Evolutionary conservation across 306 rosid species (phyloP).

Genomic region (Cucurbita argyrosperma): DNA sequence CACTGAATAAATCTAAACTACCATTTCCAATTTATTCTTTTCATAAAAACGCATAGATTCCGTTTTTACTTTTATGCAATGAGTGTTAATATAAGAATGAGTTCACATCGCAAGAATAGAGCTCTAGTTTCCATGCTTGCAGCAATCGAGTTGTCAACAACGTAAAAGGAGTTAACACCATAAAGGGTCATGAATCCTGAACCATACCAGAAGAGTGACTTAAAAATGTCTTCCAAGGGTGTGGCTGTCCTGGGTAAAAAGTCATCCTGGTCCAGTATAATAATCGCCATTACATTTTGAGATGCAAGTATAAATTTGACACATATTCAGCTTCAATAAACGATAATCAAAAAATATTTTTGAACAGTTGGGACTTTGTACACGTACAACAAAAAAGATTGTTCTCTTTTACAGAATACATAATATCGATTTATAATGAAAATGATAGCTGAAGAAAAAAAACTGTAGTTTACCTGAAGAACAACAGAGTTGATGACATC

Average conservation of each 20-base stretch:
- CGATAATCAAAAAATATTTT: background rate
- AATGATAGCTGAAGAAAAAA: background rate
- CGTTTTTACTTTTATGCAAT: background rate
- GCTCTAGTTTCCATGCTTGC: background rate
- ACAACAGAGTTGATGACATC: slow-evolving; percentile 83
- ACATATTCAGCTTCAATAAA: background rate
- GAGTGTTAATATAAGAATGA: background rate
- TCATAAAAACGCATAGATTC: background rate
- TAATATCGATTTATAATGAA: background rate
- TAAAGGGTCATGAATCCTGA: background rate
- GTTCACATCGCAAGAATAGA: background rate
- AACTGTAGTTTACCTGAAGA: slow-evolving; percentile 56
- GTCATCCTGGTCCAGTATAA: slow-evolving; percentile 60
- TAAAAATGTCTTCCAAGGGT: slow-evolving; percentile 93
- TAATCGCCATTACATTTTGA: slow-evolving; percentile 5
- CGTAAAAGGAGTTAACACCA: background rate
- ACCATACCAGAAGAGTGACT: slow-evolving; percentile 83
- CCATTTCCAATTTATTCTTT: background rate
- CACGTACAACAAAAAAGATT: background rate
- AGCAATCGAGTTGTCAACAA: background rate
- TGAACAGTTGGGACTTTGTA: background rate
- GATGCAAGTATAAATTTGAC: background rate
- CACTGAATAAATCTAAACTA: background rate
- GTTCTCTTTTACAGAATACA: background rate
- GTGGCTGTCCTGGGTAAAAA: slow-evolving; percentile 94